Conservation (phyloP, 2,329 filamentous ascomycete genomes). For the Sordariomycetes sp. region DNA sequence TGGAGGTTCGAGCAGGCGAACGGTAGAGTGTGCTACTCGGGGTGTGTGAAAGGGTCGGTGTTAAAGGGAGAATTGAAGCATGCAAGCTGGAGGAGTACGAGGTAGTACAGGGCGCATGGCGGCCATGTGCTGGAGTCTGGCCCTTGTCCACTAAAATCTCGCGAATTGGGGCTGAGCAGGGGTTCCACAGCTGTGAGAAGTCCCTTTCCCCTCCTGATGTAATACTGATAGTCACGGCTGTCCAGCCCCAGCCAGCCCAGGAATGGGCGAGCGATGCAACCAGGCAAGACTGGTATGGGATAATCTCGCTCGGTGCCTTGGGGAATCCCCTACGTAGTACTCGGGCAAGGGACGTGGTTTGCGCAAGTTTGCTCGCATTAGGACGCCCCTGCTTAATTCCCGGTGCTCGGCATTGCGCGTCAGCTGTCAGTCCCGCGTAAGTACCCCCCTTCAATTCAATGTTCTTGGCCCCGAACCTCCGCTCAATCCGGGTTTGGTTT, state of each 20-base stretch:
- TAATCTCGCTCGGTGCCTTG: no score
- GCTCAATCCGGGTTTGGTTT: not conserved
- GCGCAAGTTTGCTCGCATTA: no score
- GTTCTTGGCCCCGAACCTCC: not conserved
- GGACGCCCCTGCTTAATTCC: not conserved
- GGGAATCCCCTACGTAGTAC: no score
- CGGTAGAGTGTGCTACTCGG: not conserved
- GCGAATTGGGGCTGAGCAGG: not conserved
- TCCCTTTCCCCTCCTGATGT: not conserved
- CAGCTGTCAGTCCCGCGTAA: not conserved
- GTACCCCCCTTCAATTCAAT: no score
- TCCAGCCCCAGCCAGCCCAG: not conserved
- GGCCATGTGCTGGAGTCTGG: not conserved
- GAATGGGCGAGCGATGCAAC: no score
- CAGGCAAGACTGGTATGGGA: no score
- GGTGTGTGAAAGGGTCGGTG: not conserved
- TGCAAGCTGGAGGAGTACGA: no score
- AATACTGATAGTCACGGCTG: not conserved
- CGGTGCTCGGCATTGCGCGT: not conserved
- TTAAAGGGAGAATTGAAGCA: not conserved
- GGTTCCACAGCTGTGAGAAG: not conserved
- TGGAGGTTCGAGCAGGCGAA: not conserved
- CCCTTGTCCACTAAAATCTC: not conserved
- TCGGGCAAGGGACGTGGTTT: no score
- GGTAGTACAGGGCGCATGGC: not conserved